Evolutionary conservation across 2,329 filamentous ascomycete species (phyloP).

Genomic region (Fusarium metavorans): DNA sequence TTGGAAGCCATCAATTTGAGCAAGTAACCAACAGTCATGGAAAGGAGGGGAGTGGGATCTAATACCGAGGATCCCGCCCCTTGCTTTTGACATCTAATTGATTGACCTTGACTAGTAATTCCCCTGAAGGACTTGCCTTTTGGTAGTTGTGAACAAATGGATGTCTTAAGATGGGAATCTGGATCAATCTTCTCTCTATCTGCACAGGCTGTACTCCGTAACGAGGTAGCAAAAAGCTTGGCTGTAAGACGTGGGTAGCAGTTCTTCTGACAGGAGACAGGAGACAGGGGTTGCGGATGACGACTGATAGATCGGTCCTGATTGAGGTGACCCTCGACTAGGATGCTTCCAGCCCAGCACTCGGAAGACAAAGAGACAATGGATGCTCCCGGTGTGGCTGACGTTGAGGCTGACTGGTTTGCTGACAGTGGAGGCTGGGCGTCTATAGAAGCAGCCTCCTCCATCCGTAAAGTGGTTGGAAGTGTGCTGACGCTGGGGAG

Average conservation of each 20-base stretch:
- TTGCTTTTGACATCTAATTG: background rate
- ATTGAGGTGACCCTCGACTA: background rate
- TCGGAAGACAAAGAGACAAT: background rate
- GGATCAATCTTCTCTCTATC: background rate
- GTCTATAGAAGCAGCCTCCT: background rate
- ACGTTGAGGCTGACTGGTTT: slow-evolving; percentile 1
- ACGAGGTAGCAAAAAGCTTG: background rate
- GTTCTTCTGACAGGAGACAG: background rate
- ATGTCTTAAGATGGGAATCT: background rate
- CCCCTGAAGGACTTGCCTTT: background rate
- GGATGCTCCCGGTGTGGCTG: background rate
- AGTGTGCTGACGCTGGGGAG: background rate
- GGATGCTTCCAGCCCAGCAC: background rate
- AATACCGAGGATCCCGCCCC: background rate
- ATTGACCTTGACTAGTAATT: background rate
- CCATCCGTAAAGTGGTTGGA: background rate
- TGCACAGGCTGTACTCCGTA: background rate
- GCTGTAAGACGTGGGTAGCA: background rate
- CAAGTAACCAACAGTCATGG: background rate
- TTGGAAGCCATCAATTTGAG: background rate
- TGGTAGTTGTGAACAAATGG: background rate
- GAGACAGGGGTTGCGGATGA: background rate
- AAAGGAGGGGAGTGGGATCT: background rate
- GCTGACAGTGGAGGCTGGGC: background rate
- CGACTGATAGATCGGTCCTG: background rate